Conservation (phyloP, 148 eudicot genomes). For the Fagopyrum esculentum region DNA sequence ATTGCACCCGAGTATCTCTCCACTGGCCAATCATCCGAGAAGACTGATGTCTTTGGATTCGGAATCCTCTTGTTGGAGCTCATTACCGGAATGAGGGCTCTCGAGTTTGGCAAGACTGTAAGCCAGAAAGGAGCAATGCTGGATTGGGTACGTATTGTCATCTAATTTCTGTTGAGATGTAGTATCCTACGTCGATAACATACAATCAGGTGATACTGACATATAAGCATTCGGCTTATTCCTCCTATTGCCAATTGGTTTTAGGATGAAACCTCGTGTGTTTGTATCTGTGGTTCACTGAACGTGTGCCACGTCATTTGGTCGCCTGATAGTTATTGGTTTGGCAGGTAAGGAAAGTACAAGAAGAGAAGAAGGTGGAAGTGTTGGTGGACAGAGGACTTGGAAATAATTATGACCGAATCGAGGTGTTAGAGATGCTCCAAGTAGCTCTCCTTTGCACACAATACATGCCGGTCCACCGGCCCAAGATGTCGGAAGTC, state of each 20-base stretch:
- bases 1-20: slow-evolving; percentile 95
- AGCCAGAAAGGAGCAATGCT: slow-evolving; percentile 94
- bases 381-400: slow-evolving; percentile 65
- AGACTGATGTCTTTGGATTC: slow-evolving; percentile 91
- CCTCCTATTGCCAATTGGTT: too few relatives aligned
- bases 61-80: slow-evolving; percentile 87
- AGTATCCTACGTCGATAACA: too few relatives aligned
- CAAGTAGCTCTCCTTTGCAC: slow-evolving; percentile 94
- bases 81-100: slow-evolving; percentile 83
- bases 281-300: too few relatives aligned
- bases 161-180: too few relatives aligned
- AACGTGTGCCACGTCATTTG: too few relatives aligned
- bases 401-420: slow-evolving; percentile 69
- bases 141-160: slow-evolving; percentile 55
- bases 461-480: slow-evolving; percentile 63
- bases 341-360: slow-evolving; percentile 73
- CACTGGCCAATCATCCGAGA: slow-evolving; percentile 91
- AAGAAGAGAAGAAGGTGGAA: slow-evolving; percentile 75
- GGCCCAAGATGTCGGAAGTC: slow-evolving; percentile 94
- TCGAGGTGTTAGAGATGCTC: slow-evolving; percentile 84
- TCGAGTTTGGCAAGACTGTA: slow-evolving; percentile 75
- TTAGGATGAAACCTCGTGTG: too few relatives aligned
- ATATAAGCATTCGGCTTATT: too few relatives aligned
- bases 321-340: neutral
- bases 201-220: too few relatives aligned